Conservation (phyloP, 2,329 filamentous ascomycete genomes). For the Karstenula rhodostoma region DNA sequence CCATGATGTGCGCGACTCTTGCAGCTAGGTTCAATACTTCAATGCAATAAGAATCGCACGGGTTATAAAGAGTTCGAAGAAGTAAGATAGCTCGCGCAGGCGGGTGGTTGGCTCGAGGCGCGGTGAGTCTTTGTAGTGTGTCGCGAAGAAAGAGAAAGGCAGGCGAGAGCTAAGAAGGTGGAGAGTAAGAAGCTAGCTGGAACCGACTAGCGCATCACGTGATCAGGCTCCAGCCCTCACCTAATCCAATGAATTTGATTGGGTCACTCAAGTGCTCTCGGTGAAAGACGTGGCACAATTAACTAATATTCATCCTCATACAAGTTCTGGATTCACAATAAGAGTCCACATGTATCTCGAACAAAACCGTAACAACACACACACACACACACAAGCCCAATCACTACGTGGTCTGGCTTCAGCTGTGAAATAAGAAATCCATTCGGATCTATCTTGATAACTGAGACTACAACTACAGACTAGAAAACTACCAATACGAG, state of each 20-base stretch:
- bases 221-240: not conserved
- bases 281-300: not conserved
- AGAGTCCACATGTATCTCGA: too few species aligned
- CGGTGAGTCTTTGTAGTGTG: slow-evolving; percentile 14
- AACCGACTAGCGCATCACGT: not conserved
- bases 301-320: too few species aligned
- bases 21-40: not conserved
- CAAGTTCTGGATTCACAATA: too few species aligned
- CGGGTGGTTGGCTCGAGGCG: not conserved
- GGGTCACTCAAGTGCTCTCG: too few species aligned
- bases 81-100: not conserved
- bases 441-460: slow-evolving; percentile 10
- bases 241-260: too few species aligned
- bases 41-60: slow-evolving; percentile 4
- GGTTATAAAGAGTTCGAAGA: not conserved
- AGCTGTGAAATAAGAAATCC: not conserved
- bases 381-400: too few species aligned
- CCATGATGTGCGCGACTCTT: slow-evolving; percentile 30
- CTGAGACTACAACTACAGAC: slow-evolving; percentile 3
- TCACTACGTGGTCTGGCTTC: too few species aligned
- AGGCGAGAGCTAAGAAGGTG: not conserved
- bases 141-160: not conserved
- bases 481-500: slow-evolving; percentile 1
- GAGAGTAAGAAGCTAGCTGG: not conserved
- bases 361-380: too few species aligned